A percentile compares a stretch with the other conserved stretches of the same genome.
Evolutionary conservation across 2,329 filamentous ascomycete species (phyloP).

Genomic region (Ascochyta pisi): DNA sequence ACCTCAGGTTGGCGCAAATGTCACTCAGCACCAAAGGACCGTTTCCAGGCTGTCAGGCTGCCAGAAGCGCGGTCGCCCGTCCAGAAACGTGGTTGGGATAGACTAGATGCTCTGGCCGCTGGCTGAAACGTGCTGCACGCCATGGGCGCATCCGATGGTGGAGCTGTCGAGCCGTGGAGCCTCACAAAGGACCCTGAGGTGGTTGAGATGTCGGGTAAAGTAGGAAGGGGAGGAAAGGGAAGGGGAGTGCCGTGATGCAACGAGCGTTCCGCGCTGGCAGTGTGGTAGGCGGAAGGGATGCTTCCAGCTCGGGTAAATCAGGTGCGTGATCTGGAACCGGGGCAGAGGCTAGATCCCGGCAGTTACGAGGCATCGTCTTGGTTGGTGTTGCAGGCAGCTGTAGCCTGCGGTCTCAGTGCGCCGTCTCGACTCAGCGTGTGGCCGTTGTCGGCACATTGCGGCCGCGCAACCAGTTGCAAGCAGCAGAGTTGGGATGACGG

Average conservation of each 20-base stretch:
- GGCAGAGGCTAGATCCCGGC: background rate
- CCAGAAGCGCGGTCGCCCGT: slow-evolving; percentile 20
- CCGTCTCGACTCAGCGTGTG: slow-evolving; percentile 6
- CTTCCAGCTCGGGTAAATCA: slow-evolving; percentile 24
- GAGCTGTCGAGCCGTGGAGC: slow-evolving; percentile 28
- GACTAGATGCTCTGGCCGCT: slow-evolving; percentile 21
- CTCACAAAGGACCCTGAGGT: slow-evolving; percentile 30
- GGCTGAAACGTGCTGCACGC: slow-evolving; percentile 27
- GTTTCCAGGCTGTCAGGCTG: background rate
- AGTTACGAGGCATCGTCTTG: background rate
- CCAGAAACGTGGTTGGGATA: slow-evolving; percentile 24
- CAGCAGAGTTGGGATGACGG: slow-evolving; percentile 11
- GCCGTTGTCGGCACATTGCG: slow-evolving; percentile 11
- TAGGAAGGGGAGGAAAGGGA: slow-evolving; percentile 29
- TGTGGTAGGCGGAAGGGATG: slow-evolving; percentile 17
- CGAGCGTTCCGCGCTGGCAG: slow-evolving; percentile 6
- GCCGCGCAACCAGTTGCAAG: slow-evolving; percentile 12
- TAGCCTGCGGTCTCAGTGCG: background rate
- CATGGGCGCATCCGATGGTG: slow-evolving; percentile 22
- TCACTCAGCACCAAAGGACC: background rate
- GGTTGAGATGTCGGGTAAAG: slow-evolving; percentile 30
- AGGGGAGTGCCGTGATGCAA: slow-evolving; percentile 19
- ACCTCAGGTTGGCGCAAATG: background rate
- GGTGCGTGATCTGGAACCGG: slow-evolving; percentile 11
- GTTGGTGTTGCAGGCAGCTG: background rate